Evolutionary conservation across 345 rosid genomes (phyloP), one percentile per base, ranked within the genome.

Genomic region (Excoecaria cochinchinensis): DNA sequence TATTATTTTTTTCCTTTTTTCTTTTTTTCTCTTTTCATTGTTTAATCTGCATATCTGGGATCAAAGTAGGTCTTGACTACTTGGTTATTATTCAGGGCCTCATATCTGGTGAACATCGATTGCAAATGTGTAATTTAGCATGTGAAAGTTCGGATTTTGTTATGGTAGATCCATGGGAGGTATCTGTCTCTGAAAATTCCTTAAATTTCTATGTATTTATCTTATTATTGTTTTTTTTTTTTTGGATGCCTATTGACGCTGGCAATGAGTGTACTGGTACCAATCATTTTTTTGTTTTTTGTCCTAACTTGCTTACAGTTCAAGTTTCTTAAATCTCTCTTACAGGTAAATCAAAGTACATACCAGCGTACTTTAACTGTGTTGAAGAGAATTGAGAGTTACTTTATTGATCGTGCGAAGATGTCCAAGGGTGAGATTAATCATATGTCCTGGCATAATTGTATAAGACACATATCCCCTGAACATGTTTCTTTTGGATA

Each of bases 111-210:
- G 88, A 85, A 40, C 95, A 95, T 82, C 93, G 92, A 22, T 44
- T 86, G 55, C 64, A 40, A 71, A 84, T 95, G 92, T 95, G 98
- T 80, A 78, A 83, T 53, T 84, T 90, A 60, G 90, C 99, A 46
- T 90, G 97, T 71, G 81, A 82, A 78, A 88, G 88, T 86, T 93
- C 97, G 46, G 88, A 90, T 58, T 89, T 91, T 74, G 66, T 95
- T 70, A 95, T 91, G 99, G 97, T 93, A 67, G 97, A 92, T 88
- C 88, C 94, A 3, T 95, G 99, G 98, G 97, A 91, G 97, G 96
- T 70, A 61, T 17, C 16, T 31, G 59, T 0, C 24, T 62, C 21
- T 17, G 15, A 1, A 62, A 73, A 52, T 64, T 60, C 48, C 21
- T 72, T 17, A 8, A 36, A 3, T 14, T 9, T 31, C 47, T 19